A percentile compares a stretch with the other conserved stretches of the same genome.
Evolutionary conservation across 495 filamentous ascomycete genomes (phyloP).

Genomic region (Xylaria nigripes): DNA sequence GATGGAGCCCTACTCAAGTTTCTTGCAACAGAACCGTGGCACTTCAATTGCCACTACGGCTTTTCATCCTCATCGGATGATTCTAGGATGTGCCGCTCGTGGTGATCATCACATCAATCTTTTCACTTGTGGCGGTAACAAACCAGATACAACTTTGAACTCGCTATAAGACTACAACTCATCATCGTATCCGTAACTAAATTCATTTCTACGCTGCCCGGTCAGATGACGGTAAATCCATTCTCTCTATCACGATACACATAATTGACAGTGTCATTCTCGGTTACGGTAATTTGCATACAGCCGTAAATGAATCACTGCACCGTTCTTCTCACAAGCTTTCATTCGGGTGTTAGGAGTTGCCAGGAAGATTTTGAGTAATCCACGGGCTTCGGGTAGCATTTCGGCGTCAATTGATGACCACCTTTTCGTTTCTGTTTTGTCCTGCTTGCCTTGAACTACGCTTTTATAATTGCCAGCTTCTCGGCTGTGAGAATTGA

Average conservation of each 20-base stretch:
- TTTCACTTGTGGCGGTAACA: slow-evolving; percentile 49
- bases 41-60: slow-evolving; percentile 79
- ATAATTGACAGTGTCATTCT: not conserved
- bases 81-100: slow-evolving; percentile 74
- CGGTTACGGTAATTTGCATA: slow-evolving; percentile 5
- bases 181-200: not conserved
- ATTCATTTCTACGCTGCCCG: not conserved
- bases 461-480: not conserved
- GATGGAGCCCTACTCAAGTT: slow-evolving; percentile 80
- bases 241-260: not conserved
- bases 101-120: slow-evolving; percentile 68
- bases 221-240: not conserved
- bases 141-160: slow-evolving; percentile 20
- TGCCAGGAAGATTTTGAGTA: not conserved
- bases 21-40: slow-evolving; percentile 68
- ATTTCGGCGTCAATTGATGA: not conserved
- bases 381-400: not conserved
- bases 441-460: not conserved
- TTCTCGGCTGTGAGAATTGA: not conserved
- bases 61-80: slow-evolving; percentile 92
- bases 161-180: slow-evolving; percentile 1
- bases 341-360: not conserved
- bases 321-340: not conserved
- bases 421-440: not conserved
- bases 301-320: not conserved